Evolutionary conservation across 352 stramenopile species (phyloP).

Genomic region (Globisporangium canariense): DNA sequence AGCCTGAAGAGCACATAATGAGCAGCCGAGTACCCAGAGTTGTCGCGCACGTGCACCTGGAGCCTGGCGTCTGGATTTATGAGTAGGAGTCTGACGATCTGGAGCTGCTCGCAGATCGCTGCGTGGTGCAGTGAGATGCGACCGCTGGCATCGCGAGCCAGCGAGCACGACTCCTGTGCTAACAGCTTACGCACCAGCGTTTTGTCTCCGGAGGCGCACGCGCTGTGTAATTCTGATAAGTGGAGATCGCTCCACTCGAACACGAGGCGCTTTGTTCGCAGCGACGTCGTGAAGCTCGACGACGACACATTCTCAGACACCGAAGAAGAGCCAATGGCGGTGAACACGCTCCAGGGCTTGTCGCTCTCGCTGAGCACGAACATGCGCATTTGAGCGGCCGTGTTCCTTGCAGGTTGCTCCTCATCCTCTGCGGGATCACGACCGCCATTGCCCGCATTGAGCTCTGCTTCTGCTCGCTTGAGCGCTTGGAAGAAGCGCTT

Average conservation of each 20-base stretch:
- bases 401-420: neutral
- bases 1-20: slow-evolving; percentile 55
- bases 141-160: slow-evolving; percentile 36
- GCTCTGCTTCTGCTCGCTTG: slow-evolving; percentile 6
- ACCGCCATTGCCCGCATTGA: slow-evolving; percentile 1
- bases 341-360: slow-evolving; percentile 44
- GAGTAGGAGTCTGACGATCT: slow-evolving; percentile 32
- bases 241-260: slow-evolving; percentile 31
- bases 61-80: slow-evolving; percentile 30
- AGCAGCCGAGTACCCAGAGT: slow-evolving; percentile 29
- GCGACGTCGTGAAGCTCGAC: slow-evolving; percentile 8
- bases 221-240: slow-evolving; percentile 36
- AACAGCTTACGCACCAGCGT: slow-evolving; percentile 20
- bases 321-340: neutral
- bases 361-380: slow-evolving; percentile 26
- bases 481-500: slow-evolving; percentile 7
- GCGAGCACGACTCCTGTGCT: slow-evolving; percentile 13
- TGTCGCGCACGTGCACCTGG: slow-evolving; percentile 41
- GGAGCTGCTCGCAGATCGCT: slow-evolving; percentile 33
- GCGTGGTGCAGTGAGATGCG: slow-evolving; percentile 53
- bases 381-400: slow-evolving; percentile 10
- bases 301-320: neutral
- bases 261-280: slow-evolving; percentile 20
- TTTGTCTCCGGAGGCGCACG: slow-evolving; percentile 26
- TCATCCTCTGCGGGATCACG: neutral